Evolutionary conservation across 129 eudicot genomes (phyloP), one percentile per base, ranked within the genome.

Genomic region (Chrysanthemum seticuspe): DNA sequence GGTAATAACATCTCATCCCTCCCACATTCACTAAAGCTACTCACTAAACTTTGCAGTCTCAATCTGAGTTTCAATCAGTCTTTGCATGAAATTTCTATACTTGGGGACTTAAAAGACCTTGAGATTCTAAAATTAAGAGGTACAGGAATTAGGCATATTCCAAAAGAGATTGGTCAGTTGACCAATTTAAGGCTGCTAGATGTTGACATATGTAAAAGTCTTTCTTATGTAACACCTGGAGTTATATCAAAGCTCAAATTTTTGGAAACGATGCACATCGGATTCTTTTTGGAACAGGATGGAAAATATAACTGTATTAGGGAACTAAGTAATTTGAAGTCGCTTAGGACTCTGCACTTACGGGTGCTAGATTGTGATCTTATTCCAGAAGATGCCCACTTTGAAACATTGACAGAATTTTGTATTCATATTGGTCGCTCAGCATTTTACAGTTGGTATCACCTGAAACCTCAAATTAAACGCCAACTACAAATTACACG

Each of bases 1-100:
- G 5, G 15, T 53, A 36, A 19, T 36, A 18, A 53, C 0, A 58
- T 76, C 4, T 7, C 52, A 23, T 10, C 3, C 48, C 51, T 70
- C 2, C 74, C 74, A 19, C 63, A 29, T 54, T 70, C 74, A n/a
- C 8, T 70, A 2, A 70, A n/a, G 5, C 34, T 53, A 10, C 74
- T 70, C 74, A 70, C 51, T 2, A 70, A 55, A 34, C 53, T 70
- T 12, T 14, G 74, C n/a, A 55, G 19, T n/a, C 52, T 70, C 2
- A 8, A 40, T 70, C 55, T 70, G 1, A 10, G 5, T 31, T 63
- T 50, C 3, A 52, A 52, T 8, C 0, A 12, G 2, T 29, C 21
- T 29, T 1, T 47, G 10, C 23, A 9, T 45, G 52, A 70, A 8
- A 34, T 70, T 29, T 70, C 65, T n/a, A 5, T 70, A 14, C 25